Evolutionary conservation across 306 rosid genomes (phyloP).

Genomic region (Rubus parviflorus): DNA sequence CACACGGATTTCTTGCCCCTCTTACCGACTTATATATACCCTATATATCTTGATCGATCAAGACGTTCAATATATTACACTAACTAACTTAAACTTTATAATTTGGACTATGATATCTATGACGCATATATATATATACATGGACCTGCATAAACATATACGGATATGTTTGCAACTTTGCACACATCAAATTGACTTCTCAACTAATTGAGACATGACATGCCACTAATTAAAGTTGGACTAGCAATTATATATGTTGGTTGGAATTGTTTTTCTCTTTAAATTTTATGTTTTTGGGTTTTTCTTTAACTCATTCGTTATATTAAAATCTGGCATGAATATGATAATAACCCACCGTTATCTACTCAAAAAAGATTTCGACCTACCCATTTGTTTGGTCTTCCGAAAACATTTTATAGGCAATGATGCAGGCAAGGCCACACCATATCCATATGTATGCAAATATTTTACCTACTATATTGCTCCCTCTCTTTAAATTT

Average conservation of each 20-base stretch:
- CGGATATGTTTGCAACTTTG: not conserved
- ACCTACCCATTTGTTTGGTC: conserved; percentile 14
- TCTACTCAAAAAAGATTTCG: not conserved
- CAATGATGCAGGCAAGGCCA: not conserved
- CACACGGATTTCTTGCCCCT: conserved; percentile 5
- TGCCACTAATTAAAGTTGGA: not conserved
- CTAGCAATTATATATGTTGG: not conserved
- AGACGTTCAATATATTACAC: not conserved
- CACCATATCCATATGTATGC: not conserved
- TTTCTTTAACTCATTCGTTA: not conserved
- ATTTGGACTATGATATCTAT: not conserved
- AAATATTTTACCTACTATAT: not conserved
- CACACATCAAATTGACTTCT: not conserved
- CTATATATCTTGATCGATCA: not conserved
- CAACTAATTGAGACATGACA: not conserved
- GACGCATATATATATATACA: not conserved
- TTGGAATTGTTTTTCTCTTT: not conserved
- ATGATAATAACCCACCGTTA: conserved; percentile 6
- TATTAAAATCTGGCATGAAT: not conserved
- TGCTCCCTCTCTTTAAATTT: not conserved
- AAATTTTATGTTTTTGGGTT: not conserved
- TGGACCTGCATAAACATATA: not conserved
- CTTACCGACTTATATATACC: not conserved
- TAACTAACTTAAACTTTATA: not conserved
- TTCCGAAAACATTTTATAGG: conserved; percentile 9